Evolutionary conservation across 192 early-diverging fungal genomes (phyloP), one percentile per base, ranked within the genome.

Genomic region (Endogone sp.): DNA sequence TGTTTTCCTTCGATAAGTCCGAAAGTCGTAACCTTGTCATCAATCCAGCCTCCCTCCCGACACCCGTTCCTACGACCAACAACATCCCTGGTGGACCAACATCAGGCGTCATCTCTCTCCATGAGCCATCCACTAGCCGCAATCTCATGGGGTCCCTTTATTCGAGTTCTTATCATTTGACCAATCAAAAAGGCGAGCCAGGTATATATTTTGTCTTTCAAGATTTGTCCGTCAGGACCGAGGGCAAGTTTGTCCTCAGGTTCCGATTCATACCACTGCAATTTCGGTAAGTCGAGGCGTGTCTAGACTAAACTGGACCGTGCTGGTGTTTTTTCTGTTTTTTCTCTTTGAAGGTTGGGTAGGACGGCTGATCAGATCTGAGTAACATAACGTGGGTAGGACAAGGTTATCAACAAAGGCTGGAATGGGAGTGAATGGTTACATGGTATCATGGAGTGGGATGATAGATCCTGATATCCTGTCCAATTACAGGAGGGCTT

Each of bases 171-270:
- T 86, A 86, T 67, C 72, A 88, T 56, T 78, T 93, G 16, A 86
- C 82, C 62, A 85, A 92, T 73, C 64, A 85, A 26, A 71, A 89
- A 58, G 86, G 89, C 66, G 71, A 88, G 23, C 75, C 85, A 44
- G 90, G 87, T 24, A 85, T 92, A 29, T 93, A 88, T 56, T 93
- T 93, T 71, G 83, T 93, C 54, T 93, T 93, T 75, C 91, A 91
- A 63, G 91, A 93, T 67, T 72, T 93, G 55, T 90, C 87, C 22
- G 86, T 93, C 22, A 76, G 91, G 29, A 91, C 87, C 2, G 91
- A 93, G 79, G 91, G 91, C 3, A 75, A 64, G 11, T 93, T 90
- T 71, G 80, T 80, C 9, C 75, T 93, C n/a, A 82, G 81, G 66
- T 91, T 91, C 77, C 85, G 85, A 25, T 49, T 49, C 16, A 49